These are phyloP conservation scores for Avena insularis DNA, from an alignment of 176 grass and related monocot genomes.

Conservation along the genomic window DNA sequence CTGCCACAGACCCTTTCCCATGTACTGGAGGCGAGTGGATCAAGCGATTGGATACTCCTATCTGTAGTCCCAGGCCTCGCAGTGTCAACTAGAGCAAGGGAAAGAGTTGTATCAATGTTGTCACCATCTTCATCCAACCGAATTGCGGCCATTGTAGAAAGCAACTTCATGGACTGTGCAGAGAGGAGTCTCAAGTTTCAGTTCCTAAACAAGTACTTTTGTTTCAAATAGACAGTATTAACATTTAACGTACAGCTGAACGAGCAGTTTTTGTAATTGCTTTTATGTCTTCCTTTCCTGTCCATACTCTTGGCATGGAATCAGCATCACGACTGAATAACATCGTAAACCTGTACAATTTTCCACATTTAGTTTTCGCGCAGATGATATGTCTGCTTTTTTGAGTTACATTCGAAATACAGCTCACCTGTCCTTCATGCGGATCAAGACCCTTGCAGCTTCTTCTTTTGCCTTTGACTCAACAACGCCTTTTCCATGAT, in stretches of 20 bases:
- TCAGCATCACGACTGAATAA: conserved; percentile 92
- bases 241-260: conserved; percentile 67
- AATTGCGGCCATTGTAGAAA: conserved; percentile 91
- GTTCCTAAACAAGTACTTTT: conserved; percentile 23
- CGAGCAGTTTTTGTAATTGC: conserved; percentile 95
- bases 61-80: conserved; percentile 58
- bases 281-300: conserved; percentile 98
- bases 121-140: conserved; percentile 88
- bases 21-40: conserved; percentile 89
- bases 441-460: conserved; percentile 81
- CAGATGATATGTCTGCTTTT: conserved; percentile 2
- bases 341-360: conserved; percentile 71
- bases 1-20: conserved; percentile 79
- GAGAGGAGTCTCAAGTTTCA: conserved; percentile 13
- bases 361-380: conserved; percentile 24
- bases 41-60: conserved; percentile 74
- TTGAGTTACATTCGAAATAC: background rate
- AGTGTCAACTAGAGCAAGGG: conserved; percentile 71
- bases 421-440: conserved; percentile 93
- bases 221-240: conserved; percentile 28
- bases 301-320: conserved; percentile 98
- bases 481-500: conserved; percentile 80
- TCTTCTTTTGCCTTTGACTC: conserved; percentile 90
- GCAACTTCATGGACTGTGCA: conserved; percentile 93
- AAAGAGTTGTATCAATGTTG: conserved; percentile 79